Evolutionary conservation across 2,329 filamentous ascomycete species (phyloP).

Genomic region (Pyricularia sp.): DNA sequence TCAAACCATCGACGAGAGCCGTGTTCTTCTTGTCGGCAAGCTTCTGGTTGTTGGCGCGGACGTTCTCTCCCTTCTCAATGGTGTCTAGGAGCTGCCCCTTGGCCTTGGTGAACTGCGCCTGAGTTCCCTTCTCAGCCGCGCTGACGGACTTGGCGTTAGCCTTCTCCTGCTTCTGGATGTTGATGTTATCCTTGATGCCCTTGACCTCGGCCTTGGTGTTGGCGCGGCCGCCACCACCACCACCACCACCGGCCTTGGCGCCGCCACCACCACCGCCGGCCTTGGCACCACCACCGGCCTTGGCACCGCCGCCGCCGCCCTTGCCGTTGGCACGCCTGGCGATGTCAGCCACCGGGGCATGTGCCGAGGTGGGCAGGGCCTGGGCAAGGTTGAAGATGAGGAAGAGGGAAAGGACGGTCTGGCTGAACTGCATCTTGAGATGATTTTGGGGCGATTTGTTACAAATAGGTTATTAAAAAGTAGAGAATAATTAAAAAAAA

Average conservation of each 20-base stretch:
- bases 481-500: too few species aligned
- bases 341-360: neutral
- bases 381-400: neutral
- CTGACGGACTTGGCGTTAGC: neutral
- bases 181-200: neutral
- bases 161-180: neutral
- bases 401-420: neutral
- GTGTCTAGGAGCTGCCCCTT: neutral
- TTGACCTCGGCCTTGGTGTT: neutral
- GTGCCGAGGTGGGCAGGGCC: neutral
- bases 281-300: too few species aligned
- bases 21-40: neutral
- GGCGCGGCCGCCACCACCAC: too few species aligned
- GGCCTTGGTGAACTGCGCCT: neutral
- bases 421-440: neutral
- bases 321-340: neutral
- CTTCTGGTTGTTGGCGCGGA: neutral
- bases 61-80: neutral
- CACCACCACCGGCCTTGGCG: too few species aligned
- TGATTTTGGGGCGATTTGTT: neutral
- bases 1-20: neutral
- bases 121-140: neutral
- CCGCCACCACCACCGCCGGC: too few species aligned
- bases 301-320: too few species aligned
- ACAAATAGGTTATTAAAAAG: neutral